Base-by-base conservation (phyloP, 2,329 filamentous ascomycete genomes). In the Penicillium paneum region DNA sequence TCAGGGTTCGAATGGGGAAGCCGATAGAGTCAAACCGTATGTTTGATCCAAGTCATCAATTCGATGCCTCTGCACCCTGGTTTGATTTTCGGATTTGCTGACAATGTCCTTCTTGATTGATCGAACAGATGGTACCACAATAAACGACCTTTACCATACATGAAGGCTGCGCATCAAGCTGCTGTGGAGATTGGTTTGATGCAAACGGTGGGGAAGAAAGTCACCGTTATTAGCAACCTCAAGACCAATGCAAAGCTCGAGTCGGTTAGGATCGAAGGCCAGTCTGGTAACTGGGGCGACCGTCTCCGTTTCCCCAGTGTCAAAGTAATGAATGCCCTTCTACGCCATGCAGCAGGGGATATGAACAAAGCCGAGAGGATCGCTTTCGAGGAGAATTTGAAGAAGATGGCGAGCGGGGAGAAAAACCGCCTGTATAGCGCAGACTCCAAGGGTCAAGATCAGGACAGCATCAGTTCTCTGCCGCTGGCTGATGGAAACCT, bases 401-500 rank as follows among this genome's bases (percentile, higher is more conserved):
- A 29, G 15, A 24, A 34, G 28, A 17, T 19, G 13, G 19, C 19
- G n/a, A 36, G 29, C 38, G 21, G 19, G 29, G n/a, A 40, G 8
- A 43, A 19, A 21, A 40, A 41, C 32, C 44, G 36, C 21, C 8
- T 50, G 21, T 44, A 50, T 31, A n/a, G 17, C 12, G 38, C 21
- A 13, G 52, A 66, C 44, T 32, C 57, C 6, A 57, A 60, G 12
- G 46, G 61, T 26, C 54, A 65, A 38, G 57, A 59, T 12, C 53
- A 66, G 17, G 38, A 46, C n/a, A 40, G n/a, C 17, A 54, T 49
- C 56, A 57, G 24, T 60, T 60, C 54, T 61, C 72, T 86, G 13
- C 74, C 80, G 3, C 69, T 94, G 28, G 69, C 75, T 17, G 81
- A 90, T 61, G 72, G 78, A 1, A 71, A 77, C 38, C 68, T 89